Conservation (phyloP, 2,329 filamentous ascomycete genomes). For the Cladophialophora chaetospira region DNA sequence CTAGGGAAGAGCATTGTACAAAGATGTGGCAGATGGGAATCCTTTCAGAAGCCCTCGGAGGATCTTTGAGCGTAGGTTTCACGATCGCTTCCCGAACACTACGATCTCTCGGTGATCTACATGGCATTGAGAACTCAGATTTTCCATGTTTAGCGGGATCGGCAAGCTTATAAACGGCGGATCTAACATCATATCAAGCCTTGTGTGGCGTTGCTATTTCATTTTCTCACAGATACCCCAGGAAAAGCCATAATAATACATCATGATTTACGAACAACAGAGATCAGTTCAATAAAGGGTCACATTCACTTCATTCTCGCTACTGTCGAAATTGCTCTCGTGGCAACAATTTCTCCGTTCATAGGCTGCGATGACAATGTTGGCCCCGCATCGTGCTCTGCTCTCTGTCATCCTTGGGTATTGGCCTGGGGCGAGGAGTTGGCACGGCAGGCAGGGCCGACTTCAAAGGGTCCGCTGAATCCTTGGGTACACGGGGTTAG, state of each 20-base stretch:
- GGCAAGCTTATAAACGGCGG: background rate
- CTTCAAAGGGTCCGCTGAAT: background rate
- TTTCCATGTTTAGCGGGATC: background rate
- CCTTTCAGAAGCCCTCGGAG: background rate
- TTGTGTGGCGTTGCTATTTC: slow-evolving; percentile 3
- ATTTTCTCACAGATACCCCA: slow-evolving; percentile 7
- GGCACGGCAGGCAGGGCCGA: background rate
- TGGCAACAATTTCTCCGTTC: no score
- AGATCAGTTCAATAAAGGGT: background rate
- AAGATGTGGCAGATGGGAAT: background rate
- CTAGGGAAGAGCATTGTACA: slow-evolving; percentile 8
- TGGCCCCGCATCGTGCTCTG: background rate
- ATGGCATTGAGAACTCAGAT: slow-evolving; percentile 9
- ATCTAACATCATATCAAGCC: slow-evolving; percentile 2
- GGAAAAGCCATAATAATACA: slow-evolving; percentile 9
- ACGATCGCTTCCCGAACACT: slow-evolving; percentile 1
- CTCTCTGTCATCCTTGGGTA: background rate
- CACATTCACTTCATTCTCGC: no score
- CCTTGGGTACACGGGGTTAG: background rate
- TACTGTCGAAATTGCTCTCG: no score
- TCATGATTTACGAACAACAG: slow-evolving; percentile 7
- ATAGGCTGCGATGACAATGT: background rate
- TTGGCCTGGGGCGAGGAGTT: background rate
- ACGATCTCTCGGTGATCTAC: slow-evolving; percentile 11
- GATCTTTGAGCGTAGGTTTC: background rate